These are phyloP conservation scores for Globisporangium parvum DNA, from an alignment of 352 stramenopile genomes.

Conservation along the genomic window DNA sequence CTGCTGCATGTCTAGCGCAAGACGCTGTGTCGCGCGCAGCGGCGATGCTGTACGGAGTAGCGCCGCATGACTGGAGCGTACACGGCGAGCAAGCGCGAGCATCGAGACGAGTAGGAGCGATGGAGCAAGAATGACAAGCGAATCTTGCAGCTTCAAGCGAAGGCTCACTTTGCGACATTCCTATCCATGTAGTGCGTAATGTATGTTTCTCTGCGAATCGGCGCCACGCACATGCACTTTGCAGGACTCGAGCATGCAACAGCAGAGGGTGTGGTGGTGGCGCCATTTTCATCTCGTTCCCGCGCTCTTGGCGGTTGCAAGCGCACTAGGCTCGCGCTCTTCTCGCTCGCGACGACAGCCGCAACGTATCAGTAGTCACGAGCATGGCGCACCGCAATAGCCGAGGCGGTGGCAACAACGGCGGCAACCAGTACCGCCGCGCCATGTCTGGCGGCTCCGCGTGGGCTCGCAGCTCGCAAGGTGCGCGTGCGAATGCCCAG, in stretches of 20 bases:
- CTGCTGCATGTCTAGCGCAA: background rate
- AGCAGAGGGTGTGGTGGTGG: no score
- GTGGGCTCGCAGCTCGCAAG: constrained; percentile 67
- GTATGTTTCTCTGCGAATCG: no score
- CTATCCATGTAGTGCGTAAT: no score
- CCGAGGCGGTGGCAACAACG: background rate
- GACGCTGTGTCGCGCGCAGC: background rate
- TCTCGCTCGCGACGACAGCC: background rate
- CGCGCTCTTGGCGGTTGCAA: no score
- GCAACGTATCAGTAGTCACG: background rate
- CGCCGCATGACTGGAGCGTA: background rate
- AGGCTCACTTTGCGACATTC: no score
- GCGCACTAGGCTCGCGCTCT: no score
- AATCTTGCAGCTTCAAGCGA: no score
- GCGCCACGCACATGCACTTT: no score
- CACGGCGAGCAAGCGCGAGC: background rate
- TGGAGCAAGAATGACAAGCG: background rate
- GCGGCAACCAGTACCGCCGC: constrained; percentile 32
- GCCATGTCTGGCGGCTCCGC: constrained; percentile 56
- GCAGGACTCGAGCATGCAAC: no score
- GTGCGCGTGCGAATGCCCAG: constrained; percentile 54
- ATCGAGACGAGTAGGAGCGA: background rate
- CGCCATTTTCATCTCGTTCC: no score
- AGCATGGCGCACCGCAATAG: constrained; percentile 12
- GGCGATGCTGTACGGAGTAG: background rate